Evolutionary conservation across 1,139 yeast genomes (phyloP).

Genomic region (Blastobotrys petasosporus): DNA sequence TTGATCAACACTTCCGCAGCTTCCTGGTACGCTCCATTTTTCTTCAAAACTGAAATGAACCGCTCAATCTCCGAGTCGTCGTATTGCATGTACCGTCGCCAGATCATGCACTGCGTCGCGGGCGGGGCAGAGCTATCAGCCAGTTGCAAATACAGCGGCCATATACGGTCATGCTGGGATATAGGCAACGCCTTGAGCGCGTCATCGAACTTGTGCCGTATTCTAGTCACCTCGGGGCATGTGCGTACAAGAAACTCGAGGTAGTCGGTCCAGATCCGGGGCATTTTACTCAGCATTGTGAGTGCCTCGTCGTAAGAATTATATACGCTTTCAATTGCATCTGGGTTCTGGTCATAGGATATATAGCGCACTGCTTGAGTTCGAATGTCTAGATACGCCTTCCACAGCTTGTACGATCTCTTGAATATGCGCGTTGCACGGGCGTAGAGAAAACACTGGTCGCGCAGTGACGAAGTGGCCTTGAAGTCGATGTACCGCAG

Average conservation of each 20-base stretch:
- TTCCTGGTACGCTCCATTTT: slow-evolving; percentile 21
- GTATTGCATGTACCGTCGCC: slow-evolving; percentile 43
- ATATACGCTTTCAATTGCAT: slow-evolving; percentile 37
- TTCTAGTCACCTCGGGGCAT: slow-evolving; percentile 37
- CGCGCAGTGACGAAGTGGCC: slow-evolving; percentile 29
- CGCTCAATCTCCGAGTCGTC: slow-evolving; percentile 35
- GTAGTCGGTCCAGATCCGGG: slow-evolving; percentile 53
- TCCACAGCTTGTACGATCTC: slow-evolving; percentile 55
- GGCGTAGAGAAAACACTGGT: slow-evolving; percentile 44
- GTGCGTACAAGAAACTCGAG: slow-evolving; percentile 41
- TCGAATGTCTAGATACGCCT: slow-evolving; percentile 44
- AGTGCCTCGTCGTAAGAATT: slow-evolving; percentile 46
- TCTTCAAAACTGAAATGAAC: slow-evolving; percentile 27
- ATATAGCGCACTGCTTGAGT: slow-evolving; percentile 32
- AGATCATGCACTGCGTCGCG: slow-evolving; percentile 42
- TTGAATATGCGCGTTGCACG: slow-evolving; percentile 48
- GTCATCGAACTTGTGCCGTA: slow-evolving; percentile 47
- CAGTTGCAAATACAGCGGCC: slow-evolving; percentile 54
- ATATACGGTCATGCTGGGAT: slow-evolving; percentile 50
- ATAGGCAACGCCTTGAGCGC: slow-evolving; percentile 48
- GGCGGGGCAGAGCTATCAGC: slow-evolving; percentile 41
- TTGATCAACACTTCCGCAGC: slow-evolving; percentile 30
- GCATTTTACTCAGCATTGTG: slow-evolving; percentile 40
- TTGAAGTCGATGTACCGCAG: slow-evolving; percentile 44
- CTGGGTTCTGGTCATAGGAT: slow-evolving; percentile 14